Base-by-base conservation (phyloP, 768 basidiomycete species). In the Podaxis sp. region DNA sequence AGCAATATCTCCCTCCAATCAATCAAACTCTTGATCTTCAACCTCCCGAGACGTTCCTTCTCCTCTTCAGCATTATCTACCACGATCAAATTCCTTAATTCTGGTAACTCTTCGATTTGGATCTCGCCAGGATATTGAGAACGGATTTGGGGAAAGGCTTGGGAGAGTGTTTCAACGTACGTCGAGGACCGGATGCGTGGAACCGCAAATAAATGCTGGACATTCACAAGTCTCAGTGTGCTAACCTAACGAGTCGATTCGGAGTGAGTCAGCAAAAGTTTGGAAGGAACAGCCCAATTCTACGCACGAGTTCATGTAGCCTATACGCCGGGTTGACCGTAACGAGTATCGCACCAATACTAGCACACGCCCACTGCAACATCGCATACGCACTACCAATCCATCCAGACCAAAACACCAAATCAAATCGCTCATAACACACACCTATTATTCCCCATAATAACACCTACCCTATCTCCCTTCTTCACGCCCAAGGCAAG, bases 371-470 rank as follows among this genome's bases (percentile, higher is more conserved):
- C 91, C 90, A 93, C 66, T 94, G 91, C 23, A 93, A 73, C 75
- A 82, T 78, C 0, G 90, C 90, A 69, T 94, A 94, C 16, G 89
- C 78, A 67, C 91, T 92, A 48, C 47, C 47, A 48, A 48, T 48
- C 23, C 46, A 35, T 53, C 51, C 9, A 35, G 56, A 27, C 5
- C 13, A 48, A 10, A 48, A 7, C 27, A 36, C n/a, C 16, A 2
- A 10, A 10, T 9, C 18, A 13, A n/a, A 48, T 44, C 42, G 0
- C 42, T 5, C 47, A n/a, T 7, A 9, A 16, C 2, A 64, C 75
- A 37, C 64, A 90, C 91, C 91, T 93, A 61, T 83, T 89, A 62
- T 93, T 94, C 4, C 91, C 91, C 90, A 93, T 91, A 40, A 93
- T 72, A 5, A 91, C 88, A 0, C 81, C 92, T 21, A 93, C 85